These are phyloP conservation scores for Collybia sp. DNA, from an alignment of 768 basidiomycete genomes.

Conservation along the genomic window DNA sequence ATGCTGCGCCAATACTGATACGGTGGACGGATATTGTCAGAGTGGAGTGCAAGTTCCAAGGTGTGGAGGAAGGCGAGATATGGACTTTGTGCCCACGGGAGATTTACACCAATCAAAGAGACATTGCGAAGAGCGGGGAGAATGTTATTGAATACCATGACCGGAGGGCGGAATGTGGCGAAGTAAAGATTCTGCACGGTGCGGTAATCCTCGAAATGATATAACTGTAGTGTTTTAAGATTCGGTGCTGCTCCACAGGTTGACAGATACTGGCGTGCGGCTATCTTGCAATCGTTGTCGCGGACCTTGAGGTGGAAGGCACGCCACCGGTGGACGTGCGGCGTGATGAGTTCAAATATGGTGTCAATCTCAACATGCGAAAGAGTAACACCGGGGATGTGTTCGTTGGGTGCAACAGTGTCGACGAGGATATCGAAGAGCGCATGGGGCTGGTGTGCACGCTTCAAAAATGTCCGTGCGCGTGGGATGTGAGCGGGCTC, in stretches of 20 bases:
- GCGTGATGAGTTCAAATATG: slow-evolving; percentile 39
- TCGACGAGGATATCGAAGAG: slow-evolving; percentile 54
- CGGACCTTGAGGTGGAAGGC: slow-evolving; percentile 58
- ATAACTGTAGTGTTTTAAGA: slow-evolving; percentile 57
- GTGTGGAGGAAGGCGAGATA: slow-evolving; percentile 44
- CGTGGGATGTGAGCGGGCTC: slow-evolving; percentile 44
- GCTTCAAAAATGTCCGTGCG: slow-evolving; percentile 38
- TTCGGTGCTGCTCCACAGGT: slow-evolving; percentile 49
- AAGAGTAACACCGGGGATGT: slow-evolving; percentile 47
- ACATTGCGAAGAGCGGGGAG: slow-evolving; percentile 50
- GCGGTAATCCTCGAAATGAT: slow-evolving; percentile 58
- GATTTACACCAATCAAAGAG: slow-evolving; percentile 62
- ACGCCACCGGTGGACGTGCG: slow-evolving; percentile 49
- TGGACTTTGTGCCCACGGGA: slow-evolving; percentile 49
- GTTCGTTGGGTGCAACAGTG: slow-evolving; percentile 44
- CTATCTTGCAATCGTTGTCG: slow-evolving; percentile 52
- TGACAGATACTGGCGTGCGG: slow-evolving; percentile 45
- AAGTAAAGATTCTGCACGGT: slow-evolving; percentile 45
- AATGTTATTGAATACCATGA: slow-evolving; percentile 48
- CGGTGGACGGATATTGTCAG: slow-evolving; percentile 52
- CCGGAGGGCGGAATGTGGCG: slow-evolving; percentile 55
- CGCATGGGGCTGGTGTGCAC: slow-evolving; percentile 18
- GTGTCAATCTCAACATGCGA: slow-evolving; percentile 42
- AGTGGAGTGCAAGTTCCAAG: slow-evolving; percentile 58
- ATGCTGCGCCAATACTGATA: slow-evolving; percentile 51